A percentile compares a stretch with the other conserved stretches of the same genome.
phyloP scores from a whole-genome alignment of 768 basidiomycete genomes.

The Mycena leptocephala region DNA sequence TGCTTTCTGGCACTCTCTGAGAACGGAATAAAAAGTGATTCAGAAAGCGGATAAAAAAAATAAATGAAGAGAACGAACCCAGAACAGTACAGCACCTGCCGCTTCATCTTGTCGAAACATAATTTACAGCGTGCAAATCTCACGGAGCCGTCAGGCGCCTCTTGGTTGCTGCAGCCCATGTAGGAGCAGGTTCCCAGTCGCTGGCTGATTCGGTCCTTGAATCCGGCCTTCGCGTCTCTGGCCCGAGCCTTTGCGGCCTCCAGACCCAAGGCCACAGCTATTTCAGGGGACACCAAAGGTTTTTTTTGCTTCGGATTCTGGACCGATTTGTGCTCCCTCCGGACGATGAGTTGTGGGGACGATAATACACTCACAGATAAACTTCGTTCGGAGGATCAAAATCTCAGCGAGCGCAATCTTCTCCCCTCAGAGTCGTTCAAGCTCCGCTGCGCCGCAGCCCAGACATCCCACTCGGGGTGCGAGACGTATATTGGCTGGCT shows the following conservation, averaged over 20 bases:
- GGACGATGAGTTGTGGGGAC: neutral
- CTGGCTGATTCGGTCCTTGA: neutral
- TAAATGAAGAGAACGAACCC: too few species aligned
- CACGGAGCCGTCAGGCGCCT: neutral
- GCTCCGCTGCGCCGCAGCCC: neutral
- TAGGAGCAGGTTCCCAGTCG: constrained; percentile 24
- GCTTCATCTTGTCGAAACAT: constrained; percentile 14
- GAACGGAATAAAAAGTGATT: neutral
- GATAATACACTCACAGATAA: neutral
- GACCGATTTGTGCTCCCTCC: neutral
- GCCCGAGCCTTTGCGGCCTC: neutral
- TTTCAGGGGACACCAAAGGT: neutral
- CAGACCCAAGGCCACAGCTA: neutral
- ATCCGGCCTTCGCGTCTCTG: neutral
- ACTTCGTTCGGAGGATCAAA: too few species aligned
- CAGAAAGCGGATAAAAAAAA: too few species aligned
- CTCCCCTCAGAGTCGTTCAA: too few species aligned
- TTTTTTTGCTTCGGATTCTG: neutral
- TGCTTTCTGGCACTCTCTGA: constrained; percentile 6
- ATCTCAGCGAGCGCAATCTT: too few species aligned
- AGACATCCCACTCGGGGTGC: constrained; percentile 9
- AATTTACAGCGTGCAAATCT: constrained; percentile 19
- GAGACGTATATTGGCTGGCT: neutral
- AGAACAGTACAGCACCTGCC: too few species aligned
- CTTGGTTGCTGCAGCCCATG: constrained; percentile 4